Conservation (phyloP, 805 yeast genomes). For the Metschnikowia reukaufii region DNA sequence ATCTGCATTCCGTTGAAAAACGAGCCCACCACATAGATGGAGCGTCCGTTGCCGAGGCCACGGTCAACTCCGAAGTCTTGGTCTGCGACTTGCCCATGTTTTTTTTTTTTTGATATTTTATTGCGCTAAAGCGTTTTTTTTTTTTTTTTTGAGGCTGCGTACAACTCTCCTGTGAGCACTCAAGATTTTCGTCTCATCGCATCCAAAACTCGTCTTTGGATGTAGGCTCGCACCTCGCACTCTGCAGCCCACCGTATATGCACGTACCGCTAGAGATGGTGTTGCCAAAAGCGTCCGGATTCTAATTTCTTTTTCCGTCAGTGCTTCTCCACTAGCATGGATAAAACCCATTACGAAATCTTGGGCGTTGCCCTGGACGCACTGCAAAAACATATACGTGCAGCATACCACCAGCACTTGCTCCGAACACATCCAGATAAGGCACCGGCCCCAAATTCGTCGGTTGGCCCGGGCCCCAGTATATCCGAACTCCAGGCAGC, state of each 20-base stretch:
- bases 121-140: too few species aligned
- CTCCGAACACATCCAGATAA: slow-evolving; percentile 83
- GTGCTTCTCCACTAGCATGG: not conserved
- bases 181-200: slow-evolving; percentile 17
- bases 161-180: not conserved
- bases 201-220: not conserved
- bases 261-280: not conserved
- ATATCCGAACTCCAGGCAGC: slow-evolving; percentile 52
- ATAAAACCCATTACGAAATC: slow-evolving; percentile 48
- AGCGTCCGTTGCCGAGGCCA: slow-evolving; percentile 40
- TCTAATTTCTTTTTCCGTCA: not conserved
- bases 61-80: slow-evolving; percentile 42
- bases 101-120: not conserved
- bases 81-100: slow-evolving; percentile 31
- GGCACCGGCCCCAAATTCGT: slow-evolving; percentile 1
- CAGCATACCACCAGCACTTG: slow-evolving; percentile 63
- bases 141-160: not conserved
- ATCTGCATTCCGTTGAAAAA: slow-evolving; percentile 76
- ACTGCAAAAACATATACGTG: slow-evolving; percentile 44
- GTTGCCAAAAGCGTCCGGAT: not conserved
- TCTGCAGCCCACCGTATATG: not conserved
- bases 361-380: slow-evolving; percentile 51
- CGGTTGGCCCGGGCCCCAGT: not conserved
- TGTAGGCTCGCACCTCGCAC: not conserved
- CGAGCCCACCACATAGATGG: slow-evolving; percentile 61